Evolutionary conservation across 2,329 filamentous ascomycete genomes (phyloP), one percentile per base, ranked within the genome.

Genomic region (Nemania bipapillata): DNA sequence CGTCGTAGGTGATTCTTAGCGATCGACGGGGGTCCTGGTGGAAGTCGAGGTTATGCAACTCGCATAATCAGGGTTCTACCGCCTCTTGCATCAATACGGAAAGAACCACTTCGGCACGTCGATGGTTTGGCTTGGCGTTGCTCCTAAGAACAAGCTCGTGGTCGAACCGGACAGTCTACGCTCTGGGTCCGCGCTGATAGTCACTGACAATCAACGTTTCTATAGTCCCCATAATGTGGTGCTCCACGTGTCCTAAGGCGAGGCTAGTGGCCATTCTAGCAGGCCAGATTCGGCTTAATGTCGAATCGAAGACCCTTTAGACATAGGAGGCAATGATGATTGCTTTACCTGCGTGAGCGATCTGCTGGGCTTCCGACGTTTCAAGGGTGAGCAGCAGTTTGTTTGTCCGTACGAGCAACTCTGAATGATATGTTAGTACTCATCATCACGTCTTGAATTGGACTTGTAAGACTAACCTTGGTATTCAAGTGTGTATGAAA

Each of bases 401-500:
- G 56, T 85, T 87, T 3, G 89, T 89, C 56, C 89, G 86, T 40
- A 94, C 84, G 49, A 91, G 80, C 61, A 94, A 80, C 81, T 93
- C 91, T 92, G 74, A n/a, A 37, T n/a, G 55, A 55, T 20, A 22
- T 37, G 65, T 75, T 42, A 76, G 70, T 53, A 17, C 32, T 50
- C 26, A 8, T 45, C 12, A 1, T 4, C 20, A 15, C 3, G 9
- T 54, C 11, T 17, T 40, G 57, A 32, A 2, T 37, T 26, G 20
- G n/a, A 4, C 5, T 22, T 12, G 11, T 8, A 8, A 28, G 52
- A 76, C 84, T 66, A 81, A 93, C 92, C 90, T 86, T 92, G 84
- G 75, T 92, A 92, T 64, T 91, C 87, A 30, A 96, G 82, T 50
- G 86, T 86, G 76, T 93, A 96, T 62, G 85, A 88, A 9, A 92